Conservation (phyloP, 306 rosid genomes). For the Trichosanthes truncata region DNA sequence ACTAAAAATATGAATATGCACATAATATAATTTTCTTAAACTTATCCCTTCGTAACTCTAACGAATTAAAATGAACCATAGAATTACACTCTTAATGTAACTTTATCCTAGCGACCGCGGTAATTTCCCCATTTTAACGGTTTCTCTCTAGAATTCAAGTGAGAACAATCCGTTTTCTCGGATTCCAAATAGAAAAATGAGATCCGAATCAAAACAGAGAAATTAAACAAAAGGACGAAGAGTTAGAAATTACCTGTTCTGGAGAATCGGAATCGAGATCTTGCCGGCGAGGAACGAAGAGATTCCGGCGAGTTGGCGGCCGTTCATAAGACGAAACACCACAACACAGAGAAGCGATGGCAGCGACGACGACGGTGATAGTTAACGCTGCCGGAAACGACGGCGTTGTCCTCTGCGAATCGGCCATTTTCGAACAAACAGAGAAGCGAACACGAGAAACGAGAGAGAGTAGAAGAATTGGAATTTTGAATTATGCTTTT, state of each 20-base stretch:
- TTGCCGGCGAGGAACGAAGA: conserved; percentile 2
- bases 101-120: not conserved
- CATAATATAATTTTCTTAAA: too few relatives aligned
- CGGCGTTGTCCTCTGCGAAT: not conserved
- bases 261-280: conserved; percentile 23
- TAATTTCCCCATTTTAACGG: not conserved
- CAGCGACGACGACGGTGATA: conserved; percentile 1
- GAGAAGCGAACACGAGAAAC: too few relatives aligned
- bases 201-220: not conserved
- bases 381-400: not conserved
- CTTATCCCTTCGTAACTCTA: too few relatives aligned
- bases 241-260: conserved; percentile 23
- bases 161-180: not conserved
- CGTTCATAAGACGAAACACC: conserved; percentile 24
- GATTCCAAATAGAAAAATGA: not conserved
- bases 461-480: not conserved
- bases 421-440: conserved; percentile 11
- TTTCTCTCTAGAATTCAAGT: not conserved
- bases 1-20: too few relatives aligned
- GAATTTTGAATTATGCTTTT: not conserved
- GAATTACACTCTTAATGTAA: too few relatives aligned
- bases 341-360: conserved; percentile 10
- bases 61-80: too few relatives aligned
- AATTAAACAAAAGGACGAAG: not conserved
- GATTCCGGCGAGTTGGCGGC: conserved; percentile 18